Percentiles rank a stretch among this genome's conserved stretches.
phyloP scores from a whole-genome alignment of 192 early-diverging fungal genomes.

The Linderina pennispora region DNA sequence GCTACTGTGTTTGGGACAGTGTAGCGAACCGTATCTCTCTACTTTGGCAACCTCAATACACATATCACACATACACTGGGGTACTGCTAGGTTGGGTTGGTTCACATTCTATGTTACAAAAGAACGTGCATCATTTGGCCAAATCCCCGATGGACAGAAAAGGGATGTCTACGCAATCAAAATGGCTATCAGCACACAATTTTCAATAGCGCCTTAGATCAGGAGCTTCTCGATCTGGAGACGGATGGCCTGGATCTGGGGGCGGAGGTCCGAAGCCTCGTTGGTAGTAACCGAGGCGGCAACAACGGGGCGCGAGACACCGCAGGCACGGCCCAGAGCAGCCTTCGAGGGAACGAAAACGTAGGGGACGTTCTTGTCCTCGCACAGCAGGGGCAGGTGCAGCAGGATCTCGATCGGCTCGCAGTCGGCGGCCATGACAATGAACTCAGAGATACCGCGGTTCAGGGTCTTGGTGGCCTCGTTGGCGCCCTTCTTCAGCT shows the following conservation, averaged over 20 bases:
- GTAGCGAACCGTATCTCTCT: no score
- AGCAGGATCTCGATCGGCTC: constrained; percentile 97
- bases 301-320: constrained; percentile 92
- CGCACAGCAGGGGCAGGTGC: constrained; percentile 95
- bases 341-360: constrained; percentile 97
- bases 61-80: no score
- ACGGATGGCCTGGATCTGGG: constrained; percentile 88
- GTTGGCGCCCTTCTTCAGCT: constrained; percentile 99
- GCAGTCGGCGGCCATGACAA: constrained; percentile 97
- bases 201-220: no score
- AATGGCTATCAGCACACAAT: no score
- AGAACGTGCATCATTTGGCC: no score
- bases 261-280: constrained; percentile 92
- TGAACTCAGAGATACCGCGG: constrained; percentile 98
- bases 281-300: constrained; percentile 93
- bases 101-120: no score
- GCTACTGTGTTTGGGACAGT: no score
- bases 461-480: constrained; percentile 99
- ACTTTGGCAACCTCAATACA: no score
- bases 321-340: constrained; percentile 95
- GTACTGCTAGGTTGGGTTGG: no score
- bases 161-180: no score
- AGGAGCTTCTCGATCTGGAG: constrained; percentile 82
- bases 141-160: no score
- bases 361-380: constrained; percentile 99